These are phyloP conservation scores for Kurtzmaniella cleridarum DNA, from an alignment of 805 yeast genomes.

Conservation along the genomic window DNA sequence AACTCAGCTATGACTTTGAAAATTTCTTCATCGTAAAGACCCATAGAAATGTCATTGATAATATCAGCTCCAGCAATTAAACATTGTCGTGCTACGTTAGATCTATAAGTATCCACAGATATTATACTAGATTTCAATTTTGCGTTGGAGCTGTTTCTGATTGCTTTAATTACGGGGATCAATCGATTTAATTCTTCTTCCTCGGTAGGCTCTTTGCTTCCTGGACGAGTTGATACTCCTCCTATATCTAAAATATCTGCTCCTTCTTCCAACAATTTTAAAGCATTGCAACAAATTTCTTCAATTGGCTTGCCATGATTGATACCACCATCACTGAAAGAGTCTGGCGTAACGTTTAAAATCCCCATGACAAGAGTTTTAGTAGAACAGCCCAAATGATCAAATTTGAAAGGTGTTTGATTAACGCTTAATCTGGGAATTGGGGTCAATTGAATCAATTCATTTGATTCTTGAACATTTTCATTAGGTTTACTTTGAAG, in stretches of 20 bases:
- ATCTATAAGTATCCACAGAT: slow-evolving; percentile 85
- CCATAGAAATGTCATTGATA: slow-evolving; percentile 86
- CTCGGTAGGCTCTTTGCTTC: slow-evolving; percentile 53
- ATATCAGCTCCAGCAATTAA: slow-evolving; percentile 81
- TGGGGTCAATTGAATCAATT: slow-evolving; percentile 49
- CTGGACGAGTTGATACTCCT: slow-evolving; percentile 92
- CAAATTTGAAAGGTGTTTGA: slow-evolving; percentile 30
- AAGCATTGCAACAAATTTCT: slow-evolving; percentile 41
- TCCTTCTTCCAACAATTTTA: slow-evolving; percentile 48
- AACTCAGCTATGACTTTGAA: slow-evolving; percentile 62
- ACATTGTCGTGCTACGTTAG: slow-evolving; percentile 66
- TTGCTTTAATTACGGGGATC: slow-evolving; percentile 59
- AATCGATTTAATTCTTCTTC: slow-evolving; percentile 71
- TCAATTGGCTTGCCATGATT: slow-evolving; percentile 24
- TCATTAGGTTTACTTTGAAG: slow-evolving; percentile 26
- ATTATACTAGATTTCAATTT: slow-evolving; percentile 43
- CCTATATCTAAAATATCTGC: slow-evolving; percentile 87
- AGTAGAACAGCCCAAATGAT: slow-evolving; percentile 36
- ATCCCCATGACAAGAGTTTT: slow-evolving; percentile 82
- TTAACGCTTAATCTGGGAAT: slow-evolving; percentile 14
- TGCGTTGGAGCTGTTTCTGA: slow-evolving; percentile 41
- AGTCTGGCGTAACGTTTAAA: slow-evolving; percentile 87
- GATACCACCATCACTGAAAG: slow-evolving; percentile 86
- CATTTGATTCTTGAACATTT: slow-evolving; percentile 46
- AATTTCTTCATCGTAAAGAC: slow-evolving; percentile 59